Evolutionary conservation across 1,139 yeast species (phyloP), one percentile per base, ranked within the genome.

Genomic region (Wickerhamiella pararugosa): DNA sequence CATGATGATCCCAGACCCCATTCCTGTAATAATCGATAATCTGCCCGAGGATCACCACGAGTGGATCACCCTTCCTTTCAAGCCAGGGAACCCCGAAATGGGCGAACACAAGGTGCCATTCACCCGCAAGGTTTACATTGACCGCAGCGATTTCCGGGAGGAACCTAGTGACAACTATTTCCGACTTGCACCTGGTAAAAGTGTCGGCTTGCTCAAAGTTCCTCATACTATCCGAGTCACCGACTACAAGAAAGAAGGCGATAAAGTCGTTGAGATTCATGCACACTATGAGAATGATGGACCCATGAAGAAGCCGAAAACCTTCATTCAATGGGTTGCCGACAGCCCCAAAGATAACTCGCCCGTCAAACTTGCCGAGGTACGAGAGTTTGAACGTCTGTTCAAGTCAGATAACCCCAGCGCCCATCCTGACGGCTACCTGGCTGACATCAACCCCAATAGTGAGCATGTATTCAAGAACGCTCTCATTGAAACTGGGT

Each of bases 301-400:
- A 21, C 21, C 39, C 26, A 72, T 70, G 55, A 69, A 71, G 56
- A 82, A 80, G 56, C 96, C 97, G 53, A 90, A 87, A 71, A 86
- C 98, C 1, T 92, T 69, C 58, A 86, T 92, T 57, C 98, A 92
- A 65, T 92, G 99, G 99, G 77, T 92, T 44, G 94, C 96, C 37
- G 74, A 75, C 48, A 66, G 76, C 11, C 67, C 69, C 34, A 70
- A 71, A 47, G 67, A 73, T 54, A 64, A 66, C 38, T 76, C 84
- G 6, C 86, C 86, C 5, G 67, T 79, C 26, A 62, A 61, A 39
- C 61, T 92, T 44, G 63, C 70, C 32, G 94, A 90, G 63, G 83
- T 87, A 27, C 76, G 98, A 62, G 70, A 84, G 47, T 84, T 87
- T 65, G 82, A 84, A 58, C 92, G 78, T 59, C 69, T 92, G 49